A percentile compares a stretch with the other conserved stretches of the same genome.
These are phyloP conservation scores for Suillus sp. DNA, from an alignment of 768 basidiomycete species.

Conservation along the genomic window DNA sequence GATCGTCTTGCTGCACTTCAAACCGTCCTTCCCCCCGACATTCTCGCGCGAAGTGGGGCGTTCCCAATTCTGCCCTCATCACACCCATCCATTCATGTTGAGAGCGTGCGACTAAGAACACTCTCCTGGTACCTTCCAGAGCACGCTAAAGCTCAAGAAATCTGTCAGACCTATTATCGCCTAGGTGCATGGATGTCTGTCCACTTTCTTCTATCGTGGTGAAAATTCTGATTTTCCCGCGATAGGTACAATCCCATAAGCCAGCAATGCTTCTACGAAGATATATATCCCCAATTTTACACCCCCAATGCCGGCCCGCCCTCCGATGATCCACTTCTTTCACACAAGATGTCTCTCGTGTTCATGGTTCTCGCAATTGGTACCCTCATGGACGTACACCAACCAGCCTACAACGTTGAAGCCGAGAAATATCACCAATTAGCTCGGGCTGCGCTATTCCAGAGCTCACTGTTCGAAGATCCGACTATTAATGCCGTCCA, in stretches of 20 bases:
- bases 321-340: constrained; percentile 51
- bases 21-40: constrained; percentile 58
- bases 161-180: constrained; percentile 61
- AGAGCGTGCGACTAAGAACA: constrained; percentile 52
- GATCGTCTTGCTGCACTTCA: constrained; percentile 52
- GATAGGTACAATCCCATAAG: constrained; percentile 69
- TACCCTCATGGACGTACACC: constrained; percentile 56
- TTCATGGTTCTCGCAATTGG: constrained; percentile 72
- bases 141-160: constrained; percentile 56
- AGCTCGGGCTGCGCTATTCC: constrained; percentile 65
- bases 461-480: constrained; percentile 64
- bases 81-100: constrained; percentile 39
- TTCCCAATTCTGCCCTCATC: constrained; percentile 58
- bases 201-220: constrained; percentile 12
- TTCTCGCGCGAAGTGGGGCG: constrained; percentile 63
- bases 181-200: constrained; percentile 74
- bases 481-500: constrained; percentile 71
- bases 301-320: constrained; percentile 43
- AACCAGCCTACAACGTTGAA: constrained; percentile 62
- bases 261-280: constrained; percentile 58
- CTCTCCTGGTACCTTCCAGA: constrained; percentile 74
- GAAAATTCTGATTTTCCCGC: constrained; percentile 14
- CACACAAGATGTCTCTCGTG: constrained; percentile 64
- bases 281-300: constrained; percentile 63
- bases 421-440: constrained; percentile 73